Percentiles rank a stretch among this genome's conserved stretches.
phyloP scores from a whole-genome alignment of 1,139 yeast genomes.

The Geotrichum restrictum region DNA sequence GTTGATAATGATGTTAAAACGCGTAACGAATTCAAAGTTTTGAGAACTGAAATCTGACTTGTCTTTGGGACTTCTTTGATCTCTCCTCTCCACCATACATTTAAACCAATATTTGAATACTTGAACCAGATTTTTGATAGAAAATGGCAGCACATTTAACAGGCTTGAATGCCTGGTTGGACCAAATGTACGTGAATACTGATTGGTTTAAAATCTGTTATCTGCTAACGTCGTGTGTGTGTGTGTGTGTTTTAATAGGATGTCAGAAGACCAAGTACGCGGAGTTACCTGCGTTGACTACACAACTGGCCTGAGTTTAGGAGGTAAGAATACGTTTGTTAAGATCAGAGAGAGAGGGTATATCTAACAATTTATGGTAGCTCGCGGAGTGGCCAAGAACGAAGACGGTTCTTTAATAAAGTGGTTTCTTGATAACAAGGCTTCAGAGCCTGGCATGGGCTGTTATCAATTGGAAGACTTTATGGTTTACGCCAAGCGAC shows the following conservation, averaged over 20 bases:
- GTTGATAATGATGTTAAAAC: background rate
- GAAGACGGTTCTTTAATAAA: conserved; percentile 31
- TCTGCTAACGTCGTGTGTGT: conserved; percentile 3
- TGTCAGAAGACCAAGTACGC: conserved; percentile 26
- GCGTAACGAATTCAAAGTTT: background rate
- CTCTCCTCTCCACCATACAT: background rate
- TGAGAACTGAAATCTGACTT: background rate
- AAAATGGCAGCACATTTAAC: conserved; percentile 6
- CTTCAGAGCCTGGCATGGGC: conserved; percentile 11
- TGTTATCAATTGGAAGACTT: conserved; percentile 3
- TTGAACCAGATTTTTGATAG: background rate
- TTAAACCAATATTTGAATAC: background rate
- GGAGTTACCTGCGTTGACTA: conserved; percentile 31
- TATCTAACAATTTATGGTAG: too few species aligned
- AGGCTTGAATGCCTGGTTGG: conserved; percentile 29
- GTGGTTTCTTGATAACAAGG: conserved; percentile 18
- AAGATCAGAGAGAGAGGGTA: background rate
- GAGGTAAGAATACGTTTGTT: conserved; percentile 23
- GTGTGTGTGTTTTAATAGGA: conserved; percentile 20
- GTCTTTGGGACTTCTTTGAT: background rate
- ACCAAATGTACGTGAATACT: conserved; percentile 25
- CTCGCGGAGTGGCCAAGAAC: conserved; percentile 31
- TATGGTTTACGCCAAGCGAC: conserved; percentile 12
- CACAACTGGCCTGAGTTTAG: conserved; percentile 31
- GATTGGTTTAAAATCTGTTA: too few species aligned